Percentiles rank a stretch among this genome's conserved stretches.
phyloP scores from a whole-genome alignment of 306 rosid species.

The Pachyrhizus erosus region DNA sequence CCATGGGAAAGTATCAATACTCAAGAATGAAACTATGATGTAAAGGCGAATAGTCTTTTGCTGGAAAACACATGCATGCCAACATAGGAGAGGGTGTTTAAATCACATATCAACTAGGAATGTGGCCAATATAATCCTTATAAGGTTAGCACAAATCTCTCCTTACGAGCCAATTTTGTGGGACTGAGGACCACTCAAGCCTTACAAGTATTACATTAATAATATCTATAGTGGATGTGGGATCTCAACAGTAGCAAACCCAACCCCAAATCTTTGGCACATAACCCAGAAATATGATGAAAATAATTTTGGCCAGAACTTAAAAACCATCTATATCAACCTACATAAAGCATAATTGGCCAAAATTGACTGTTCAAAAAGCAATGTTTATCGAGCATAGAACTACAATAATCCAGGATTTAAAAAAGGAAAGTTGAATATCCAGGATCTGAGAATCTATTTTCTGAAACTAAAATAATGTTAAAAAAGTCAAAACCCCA shows the following conservation, averaged over 20 bases:
- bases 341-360: neutral
- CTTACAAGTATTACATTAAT: neutral
- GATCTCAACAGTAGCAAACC: neutral
- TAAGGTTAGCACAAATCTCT: neutral
- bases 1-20: neutral
- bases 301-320: conserved; percentile 13
- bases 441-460: conserved; percentile 2
- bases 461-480: conserved; percentile 20
- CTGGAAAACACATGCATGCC: neutral
- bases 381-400: neutral
- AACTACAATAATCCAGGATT: conserved; percentile 8
- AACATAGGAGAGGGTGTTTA: neutral
- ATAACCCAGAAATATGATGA: conserved; percentile 20
- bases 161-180: neutral
- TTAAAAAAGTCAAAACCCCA: neutral
- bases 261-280: conserved; percentile 20
- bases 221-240: neutral
- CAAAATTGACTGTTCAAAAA: conserved; percentile 9
- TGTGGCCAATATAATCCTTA: neutral
- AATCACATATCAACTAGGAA: neutral
- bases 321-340: neutral
- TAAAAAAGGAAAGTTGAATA: too few relatives aligned
- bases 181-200: neutral
- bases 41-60: neutral
- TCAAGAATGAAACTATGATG: conserved; percentile 11